Evolutionary conservation across 768 basidiomycete genomes (phyloP), one percentile per base, ranked within the genome.

Genomic region (Asterophora lycoperdoides): DNA sequence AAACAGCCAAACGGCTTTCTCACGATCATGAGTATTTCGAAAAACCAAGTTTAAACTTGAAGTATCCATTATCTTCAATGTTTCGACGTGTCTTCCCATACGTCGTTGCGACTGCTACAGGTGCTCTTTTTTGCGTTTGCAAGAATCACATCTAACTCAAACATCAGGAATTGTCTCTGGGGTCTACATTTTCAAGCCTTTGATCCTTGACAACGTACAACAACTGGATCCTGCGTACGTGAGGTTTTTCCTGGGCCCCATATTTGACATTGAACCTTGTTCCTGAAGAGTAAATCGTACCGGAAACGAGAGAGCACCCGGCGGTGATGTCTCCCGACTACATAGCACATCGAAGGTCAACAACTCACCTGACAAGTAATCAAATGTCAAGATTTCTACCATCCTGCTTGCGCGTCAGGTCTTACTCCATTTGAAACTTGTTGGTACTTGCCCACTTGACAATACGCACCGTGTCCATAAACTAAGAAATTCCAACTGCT

Each of bases 181-280:
- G 8, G 60, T 83, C 17, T 85, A 86, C 60, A 80, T 85, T 44
- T 86, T 86, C 67, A 74, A 76, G 56, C 83, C 83, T 4, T 55
- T 74, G 49, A 56, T 76, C 15, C 42, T 60, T 32, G 49, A 64
- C 35, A 58, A 61, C 28, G 40, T 43, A 17, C 38, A 32, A 42
- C 30, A 32, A 33, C 26, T 23, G 38, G 53, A 28, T n/a, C n/a
- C n/a, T 17, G 43, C 34, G 60, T 62, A 53, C 38, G 48, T 54
- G 33, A 20, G 28, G 10, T 8, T 18, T 42, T 36, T 29, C 28
- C 41, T 48, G 4, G 37, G 17, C 19, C 19, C 26, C 15, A 35
- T 37, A 33, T n/a, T 53, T 38, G 45, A 46, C 41, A 46, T 33
- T 44, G 28, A 54, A 52, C 10, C 6, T 23, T 23, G 23, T 23